Evolutionary conservation across 2,329 filamentous ascomycete species (phyloP), one percentile per base, ranked within the genome.

Genomic region (Fusarium buharicum): DNA sequence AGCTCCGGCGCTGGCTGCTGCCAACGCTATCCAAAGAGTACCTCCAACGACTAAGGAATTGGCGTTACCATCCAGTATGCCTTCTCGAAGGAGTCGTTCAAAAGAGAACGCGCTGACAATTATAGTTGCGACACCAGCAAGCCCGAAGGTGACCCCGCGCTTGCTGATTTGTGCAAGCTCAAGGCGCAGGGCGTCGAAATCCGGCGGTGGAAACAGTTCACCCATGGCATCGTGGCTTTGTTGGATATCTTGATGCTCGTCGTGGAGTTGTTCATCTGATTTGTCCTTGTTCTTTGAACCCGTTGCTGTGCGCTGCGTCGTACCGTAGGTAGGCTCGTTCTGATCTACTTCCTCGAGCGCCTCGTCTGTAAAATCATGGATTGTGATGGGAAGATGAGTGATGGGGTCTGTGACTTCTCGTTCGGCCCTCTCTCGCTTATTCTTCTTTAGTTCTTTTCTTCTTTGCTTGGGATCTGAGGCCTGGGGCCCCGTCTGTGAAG

Each of bases 361-460:
- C 34, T 85, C 82, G 24, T 82, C 79, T 1, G 88, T 90, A 67
- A 87, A 87, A 70, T 91, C 89, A 69, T 90, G 86, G 31, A 91
- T 88, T 31, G 76, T 79, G 43, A 91, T 82, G 2, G 88, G 88
- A 3, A 91, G 78, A 74, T 91, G 89, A 2, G 89, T 92, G 34
- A 91, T 82, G 0, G 89, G 89, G 68, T 92, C 89, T 1, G 88
- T 91, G 41, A 91, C 89, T 70, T 89, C 81, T 56, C 82, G 77
- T n/a, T 81, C 79, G n/a, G 77, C 80, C 38, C 77, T 77, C 45
- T 81, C 77, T 41, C 75, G 72, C 45, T 77, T 77, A 11, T 67
- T 73, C 54, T 78, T 79, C 66, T 83, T 82, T 70, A 81, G 79
- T 8, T 77, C 74, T 53, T 82, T 83, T 20, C 81, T 78, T 69